Conservation (phyloP, 192 early-diverging fungal species). For the Podila clonocystis region DNA sequence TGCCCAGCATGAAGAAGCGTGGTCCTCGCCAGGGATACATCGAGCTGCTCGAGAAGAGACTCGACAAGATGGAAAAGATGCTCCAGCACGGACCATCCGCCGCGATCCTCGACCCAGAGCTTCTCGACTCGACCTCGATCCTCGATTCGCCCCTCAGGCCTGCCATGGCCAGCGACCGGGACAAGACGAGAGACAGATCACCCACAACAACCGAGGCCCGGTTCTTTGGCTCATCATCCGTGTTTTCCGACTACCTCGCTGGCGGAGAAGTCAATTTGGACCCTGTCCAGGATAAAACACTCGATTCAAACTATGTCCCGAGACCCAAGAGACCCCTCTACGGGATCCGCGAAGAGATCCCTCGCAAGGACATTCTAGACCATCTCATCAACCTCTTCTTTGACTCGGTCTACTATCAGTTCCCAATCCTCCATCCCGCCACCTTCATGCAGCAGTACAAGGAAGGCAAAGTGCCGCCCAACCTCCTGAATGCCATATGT, state of each 20-base stretch:
- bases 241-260: too few species aligned
- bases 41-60: slow-evolving; percentile 77
- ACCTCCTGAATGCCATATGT: slow-evolving; percentile 56
- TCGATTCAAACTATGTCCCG: too few species aligned
- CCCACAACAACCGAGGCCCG: slow-evolving; percentile 1
- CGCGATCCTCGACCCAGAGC: slow-evolving; percentile 6
- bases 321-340: slow-evolving; percentile 29
- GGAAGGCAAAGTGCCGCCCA: slow-evolving; percentile 54
- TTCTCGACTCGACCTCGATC: slow-evolving; percentile 5
- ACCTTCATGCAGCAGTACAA: slow-evolving; percentile 54
- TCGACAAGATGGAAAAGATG: slow-evolving; percentile 83
- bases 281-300: too few species aligned
- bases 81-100: slow-evolving; percentile 54
- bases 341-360: slow-evolving; percentile 42
- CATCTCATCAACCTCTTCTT: slow-evolving; percentile 63
- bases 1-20: slow-evolving; percentile 87
- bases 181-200: background rate
- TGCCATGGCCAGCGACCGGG: background rate
- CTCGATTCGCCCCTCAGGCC: background rate
- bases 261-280: too few species aligned
- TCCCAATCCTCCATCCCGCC: slow-evolving; percentile 59
- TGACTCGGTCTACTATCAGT: slow-evolving; percentile 52
- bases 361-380: slow-evolving; percentile 57
- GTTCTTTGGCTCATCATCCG: slow-evolving; percentile 21
- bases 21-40: slow-evolving; percentile 90